These are phyloP conservation scores for Danielia oregonensis DNA, from an alignment of 805 yeast genomes.

Conservation along the genomic window DNA sequence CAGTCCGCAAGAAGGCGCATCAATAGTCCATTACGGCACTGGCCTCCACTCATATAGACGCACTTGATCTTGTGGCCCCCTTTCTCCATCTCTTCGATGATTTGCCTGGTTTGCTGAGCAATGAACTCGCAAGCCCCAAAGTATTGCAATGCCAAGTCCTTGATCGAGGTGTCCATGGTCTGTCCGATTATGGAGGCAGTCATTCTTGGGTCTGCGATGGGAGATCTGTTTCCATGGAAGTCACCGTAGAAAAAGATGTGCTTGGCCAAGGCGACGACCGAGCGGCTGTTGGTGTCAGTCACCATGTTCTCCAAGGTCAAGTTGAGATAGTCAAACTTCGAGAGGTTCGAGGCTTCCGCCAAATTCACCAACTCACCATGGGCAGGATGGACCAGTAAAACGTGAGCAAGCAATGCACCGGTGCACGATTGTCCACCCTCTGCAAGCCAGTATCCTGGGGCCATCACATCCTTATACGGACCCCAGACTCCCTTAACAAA, in stretches of 20 bases:
- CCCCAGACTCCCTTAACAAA: slow-evolving; percentile 99
- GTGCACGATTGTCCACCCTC: slow-evolving; percentile 99
- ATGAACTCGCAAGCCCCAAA: slow-evolving; percentile 95
- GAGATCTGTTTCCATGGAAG: slow-evolving; percentile 93
- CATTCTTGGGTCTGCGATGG: slow-evolving; percentile 95
- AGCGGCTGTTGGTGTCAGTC: slow-evolving; percentile 52
- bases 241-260: slow-evolving; percentile 94
- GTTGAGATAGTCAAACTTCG: slow-evolving; percentile 82
- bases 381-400: slow-evolving; percentile 86
- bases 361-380: slow-evolving; percentile 62
- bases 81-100: slow-evolving; percentile 76
- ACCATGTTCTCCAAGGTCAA: slow-evolving; percentile 65
- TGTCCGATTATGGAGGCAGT: slow-evolving; percentile 89
- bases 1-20: slow-evolving; percentile 91
- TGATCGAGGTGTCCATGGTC: slow-evolving; percentile 83
- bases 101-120: slow-evolving; percentile 96
- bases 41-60: slow-evolving; percentile 93
- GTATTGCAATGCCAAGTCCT: slow-evolving; percentile 80
- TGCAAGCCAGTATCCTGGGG: slow-evolving; percentile 90
- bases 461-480: slow-evolving; percentile 89
- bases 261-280: slow-evolving; percentile 77
- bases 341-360: slow-evolving; percentile 65
- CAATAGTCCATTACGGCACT: slow-evolving; percentile 85
- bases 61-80: slow-evolving; percentile 75
- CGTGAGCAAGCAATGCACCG: slow-evolving; percentile 89